These are phyloP conservation scores for Fusarium verticillioides DNA, from an alignment of 2,329 filamentous ascomycete genomes.

Conservation along the genomic window DNA sequence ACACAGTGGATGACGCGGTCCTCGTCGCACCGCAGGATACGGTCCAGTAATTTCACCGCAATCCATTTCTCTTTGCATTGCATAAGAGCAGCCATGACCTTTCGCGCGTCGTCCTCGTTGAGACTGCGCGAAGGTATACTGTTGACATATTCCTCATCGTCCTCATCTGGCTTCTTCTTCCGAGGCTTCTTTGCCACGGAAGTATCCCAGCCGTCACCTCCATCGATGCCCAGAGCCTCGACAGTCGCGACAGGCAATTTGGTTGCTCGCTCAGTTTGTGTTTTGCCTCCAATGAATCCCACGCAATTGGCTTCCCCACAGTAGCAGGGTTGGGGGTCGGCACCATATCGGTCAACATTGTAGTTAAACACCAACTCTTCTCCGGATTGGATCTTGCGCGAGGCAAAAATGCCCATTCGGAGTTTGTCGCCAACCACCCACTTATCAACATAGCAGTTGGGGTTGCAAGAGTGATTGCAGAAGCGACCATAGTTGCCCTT, in stretches of 20 bases:
- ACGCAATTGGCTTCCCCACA: slow-evolving; percentile 95
- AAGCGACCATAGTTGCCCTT: slow-evolving; percentile 96
- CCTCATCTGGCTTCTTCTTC: slow-evolving; percentile 91
- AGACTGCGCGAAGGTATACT: slow-evolving; percentile 83
- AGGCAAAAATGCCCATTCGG: slow-evolving; percentile 98
- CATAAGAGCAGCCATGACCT: slow-evolving; percentile 96
- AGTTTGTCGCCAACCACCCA: slow-evolving; percentile 98
- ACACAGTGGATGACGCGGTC: slow-evolving; percentile 88
- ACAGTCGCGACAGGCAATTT: slow-evolving; percentile 91
- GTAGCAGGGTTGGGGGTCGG: slow-evolving; percentile 96
- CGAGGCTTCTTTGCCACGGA: slow-evolving; percentile 88
- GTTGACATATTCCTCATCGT: slow-evolving; percentile 96
- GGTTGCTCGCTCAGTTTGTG: slow-evolving; percentile 93
- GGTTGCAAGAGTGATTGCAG: slow-evolving; percentile 99
- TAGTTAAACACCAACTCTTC: slow-evolving; percentile 99
- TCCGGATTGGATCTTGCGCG: slow-evolving; percentile 83
- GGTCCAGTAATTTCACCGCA: slow-evolving; percentile 89
- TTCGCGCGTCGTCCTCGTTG: slow-evolving; percentile 85
- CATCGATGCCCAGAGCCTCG: slow-evolving; percentile 94
- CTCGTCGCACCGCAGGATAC: slow-evolving; percentile 87
- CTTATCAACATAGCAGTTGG: slow-evolving; percentile 99
- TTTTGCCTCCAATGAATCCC: slow-evolving; percentile 96
- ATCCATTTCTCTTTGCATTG: slow-evolving; percentile 99
- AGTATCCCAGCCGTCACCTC: slow-evolving; percentile 91
- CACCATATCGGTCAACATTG: slow-evolving; percentile 97